Base-by-base conservation (phyloP, 2,329 filamentous ascomycete species). In the Fusarium buxicola region DNA sequence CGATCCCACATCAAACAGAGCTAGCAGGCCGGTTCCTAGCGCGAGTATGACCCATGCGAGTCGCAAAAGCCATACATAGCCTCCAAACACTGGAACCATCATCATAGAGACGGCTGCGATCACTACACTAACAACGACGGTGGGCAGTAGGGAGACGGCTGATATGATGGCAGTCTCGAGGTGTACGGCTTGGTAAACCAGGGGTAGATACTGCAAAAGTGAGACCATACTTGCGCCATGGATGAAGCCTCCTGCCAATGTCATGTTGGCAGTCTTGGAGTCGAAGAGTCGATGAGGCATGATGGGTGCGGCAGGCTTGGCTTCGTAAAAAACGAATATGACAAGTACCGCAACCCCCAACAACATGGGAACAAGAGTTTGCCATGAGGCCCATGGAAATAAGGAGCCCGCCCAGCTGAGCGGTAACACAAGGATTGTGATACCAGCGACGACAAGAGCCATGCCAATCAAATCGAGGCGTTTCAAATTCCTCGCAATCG, bases 381-480 rank as follows among this genome's bases (percentile, higher is more conserved):
- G 45, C 54, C 54, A 58, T 7, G 54, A 39, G 0, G n/a, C 12
- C 56, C 56, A 58, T 2, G 56, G 32, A 11, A 58, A 58, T 4
- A 58, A 15, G 7, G 56, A 58, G 3, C 56, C 56, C 2, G 56
- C 54, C 56, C 56, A 58, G 18, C 56, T 58, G 15, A 58, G 56
- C 1, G 56, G 54, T 2, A 58, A 8, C 8, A 58, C 56, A 1
- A 58, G 27, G 4, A 58, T 21, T 2, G 56, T 58, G 18, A 58
- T 58, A 0, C 56, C 54, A 6, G 55, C 38, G 2, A 58, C 56
- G 5, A 58, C 38, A 2, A 58, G 21, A 2, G 45, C 45, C 32
- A 58, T 58, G 3, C 56, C 56, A 7, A 58, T 24, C 54, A 54
- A 58, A 18, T 58, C 56, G 8, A 58, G 56, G 2, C 56, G 54